These are phyloP conservation scores for Vairimorpha necatrix DNA, from an alignment of 371 early-diverging fungal genomes.

Conservation along the genomic window DNA sequence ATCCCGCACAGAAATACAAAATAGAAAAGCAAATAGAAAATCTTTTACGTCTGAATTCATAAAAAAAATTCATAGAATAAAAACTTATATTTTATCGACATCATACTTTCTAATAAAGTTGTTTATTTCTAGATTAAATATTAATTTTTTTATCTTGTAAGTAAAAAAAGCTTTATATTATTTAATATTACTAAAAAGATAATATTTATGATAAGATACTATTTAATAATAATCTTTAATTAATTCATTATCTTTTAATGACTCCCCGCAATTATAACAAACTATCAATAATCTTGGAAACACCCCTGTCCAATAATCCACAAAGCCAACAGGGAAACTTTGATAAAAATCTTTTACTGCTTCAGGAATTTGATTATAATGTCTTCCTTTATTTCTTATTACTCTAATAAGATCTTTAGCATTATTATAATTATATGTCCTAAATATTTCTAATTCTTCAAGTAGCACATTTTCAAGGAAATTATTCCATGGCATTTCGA, in stretches of 20 bases:
- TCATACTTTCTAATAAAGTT: too few species aligned
- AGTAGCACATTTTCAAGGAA: slow-evolving; percentile 27
- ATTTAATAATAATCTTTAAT: slow-evolving; percentile 29
- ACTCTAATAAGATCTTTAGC: slow-evolving; percentile 46
- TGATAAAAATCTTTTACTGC: slow-evolving; percentile 18
- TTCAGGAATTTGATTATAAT: slow-evolving; percentile 47
- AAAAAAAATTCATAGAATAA: not conserved
- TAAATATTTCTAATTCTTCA: slow-evolving; percentile 13
- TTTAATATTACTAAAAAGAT: too few species aligned
- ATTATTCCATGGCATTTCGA: slow-evolving; percentile 33
- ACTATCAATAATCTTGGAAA: slow-evolving; percentile 32
- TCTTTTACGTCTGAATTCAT: not conserved
- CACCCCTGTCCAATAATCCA: slow-evolving; percentile 14
- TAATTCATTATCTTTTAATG: slow-evolving; percentile 12
- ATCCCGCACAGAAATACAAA: slow-evolving; percentile 12
- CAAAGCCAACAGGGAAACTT: slow-evolving; percentile 36
- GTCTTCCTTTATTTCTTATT: slow-evolving; percentile 60
- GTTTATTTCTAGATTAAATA: too few species aligned
- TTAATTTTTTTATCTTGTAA: too few species aligned
- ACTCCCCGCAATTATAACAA: slow-evolving; percentile 32
- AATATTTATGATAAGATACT: too few species aligned
- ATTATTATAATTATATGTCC: slow-evolving; percentile 49
- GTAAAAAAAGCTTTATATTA: too few species aligned
- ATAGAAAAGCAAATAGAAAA: slow-evolving; percentile 2
- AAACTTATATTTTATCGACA: too few species aligned